Conservation (phyloP, 2,329 filamentous ascomycete genomes). For the Fusarium transvaalense region DNA sequence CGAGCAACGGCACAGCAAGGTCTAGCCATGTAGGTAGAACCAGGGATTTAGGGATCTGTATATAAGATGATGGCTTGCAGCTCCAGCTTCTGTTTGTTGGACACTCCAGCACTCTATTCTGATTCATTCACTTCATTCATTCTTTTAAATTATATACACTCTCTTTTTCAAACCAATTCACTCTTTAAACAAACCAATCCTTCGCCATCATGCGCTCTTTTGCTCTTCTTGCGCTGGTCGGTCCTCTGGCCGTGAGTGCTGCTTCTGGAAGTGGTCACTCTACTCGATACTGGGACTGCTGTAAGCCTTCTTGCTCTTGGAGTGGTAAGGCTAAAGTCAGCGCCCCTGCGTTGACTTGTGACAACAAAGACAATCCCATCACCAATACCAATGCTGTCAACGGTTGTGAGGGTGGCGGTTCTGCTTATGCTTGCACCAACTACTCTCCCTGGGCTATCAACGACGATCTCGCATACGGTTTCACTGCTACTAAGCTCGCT, state of each 20-base stretch:
- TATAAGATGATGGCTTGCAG: constrained; percentile 30
- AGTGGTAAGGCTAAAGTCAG: constrained; percentile 66
- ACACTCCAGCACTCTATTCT: constrained; percentile 25
- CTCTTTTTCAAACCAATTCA: constrained; percentile 39
- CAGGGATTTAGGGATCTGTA: background rate
- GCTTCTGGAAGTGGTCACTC: constrained; percentile 48
- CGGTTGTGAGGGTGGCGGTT: constrained; percentile 70
- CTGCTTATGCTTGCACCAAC: constrained; percentile 71
- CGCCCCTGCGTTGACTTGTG: constrained; percentile 65
- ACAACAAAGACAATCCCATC: constrained; percentile 66
- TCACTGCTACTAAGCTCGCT: constrained; percentile 69
- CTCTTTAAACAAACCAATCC: constrained; percentile 27
- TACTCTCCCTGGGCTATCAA: constrained; percentile 73
- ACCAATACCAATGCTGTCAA: constrained; percentile 61
- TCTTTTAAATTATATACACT: constrained; percentile 30
- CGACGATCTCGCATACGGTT: constrained; percentile 71
- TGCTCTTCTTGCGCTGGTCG: constrained; percentile 42
- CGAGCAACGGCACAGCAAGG: constrained; percentile 8
- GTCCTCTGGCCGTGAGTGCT: constrained; percentile 44
- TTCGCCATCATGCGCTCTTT: constrained; percentile 43
- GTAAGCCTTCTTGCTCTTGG: constrained; percentile 77
- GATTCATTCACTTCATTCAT: constrained; percentile 31
- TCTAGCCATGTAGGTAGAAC: constrained; percentile 1
- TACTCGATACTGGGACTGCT: constrained; percentile 72
- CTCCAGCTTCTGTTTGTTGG: background rate